A percentile compares a stretch with the other conserved stretches of the same genome.
These are phyloP conservation scores for Novymonas esmeraldas DNA, from an alignment of 208 protist genomes.

Conservation along the genomic window DNA sequence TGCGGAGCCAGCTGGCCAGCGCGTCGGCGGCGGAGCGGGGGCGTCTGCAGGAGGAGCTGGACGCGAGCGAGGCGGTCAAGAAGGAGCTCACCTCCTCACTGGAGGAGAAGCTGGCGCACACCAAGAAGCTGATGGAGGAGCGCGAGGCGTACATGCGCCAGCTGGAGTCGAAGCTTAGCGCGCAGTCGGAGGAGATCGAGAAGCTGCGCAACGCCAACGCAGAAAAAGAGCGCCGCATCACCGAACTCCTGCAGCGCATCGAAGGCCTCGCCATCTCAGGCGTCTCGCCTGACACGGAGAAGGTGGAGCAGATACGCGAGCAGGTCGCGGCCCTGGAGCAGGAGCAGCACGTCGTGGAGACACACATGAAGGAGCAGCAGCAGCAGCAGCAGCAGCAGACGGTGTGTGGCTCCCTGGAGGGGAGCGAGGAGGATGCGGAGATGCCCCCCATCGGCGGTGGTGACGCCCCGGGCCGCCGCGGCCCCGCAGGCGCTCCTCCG, in stretches of 20 bases:
- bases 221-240: slow-evolving; percentile 69
- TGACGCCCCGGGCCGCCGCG: background rate
- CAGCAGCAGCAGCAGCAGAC: slow-evolving; percentile 18
- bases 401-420: slow-evolving; percentile 8
- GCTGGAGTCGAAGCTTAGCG: slow-evolving; percentile 53
- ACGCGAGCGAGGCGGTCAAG: slow-evolving; percentile 71
- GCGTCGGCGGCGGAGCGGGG: slow-evolving; percentile 54
- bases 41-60: slow-evolving; percentile 59
- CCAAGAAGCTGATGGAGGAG: slow-evolving; percentile 71
- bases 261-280: slow-evolving; percentile 20
- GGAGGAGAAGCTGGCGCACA: slow-evolving; percentile 71
- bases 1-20: slow-evolving; percentile 53
- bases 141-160: slow-evolving; percentile 66
- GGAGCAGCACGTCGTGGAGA: slow-evolving; percentile 45
- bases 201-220: slow-evolving; percentile 54
- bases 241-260: slow-evolving; percentile 64
- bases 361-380: slow-evolving; percentile 28
- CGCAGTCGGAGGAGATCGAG: slow-evolving; percentile 62
- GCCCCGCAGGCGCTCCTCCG: background rate
- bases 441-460: background rate
- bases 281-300: slow-evolving; percentile 16
- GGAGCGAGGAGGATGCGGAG: background rate
- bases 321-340: slow-evolving; percentile 68
- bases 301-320: slow-evolving; percentile 57
- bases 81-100: slow-evolving; percentile 71